Evolutionary conservation across 2,329 filamentous ascomycete genomes (phyloP), one percentile per base, ranked within the genome.

Genomic region (Colletotrichum eleusines): DNA sequence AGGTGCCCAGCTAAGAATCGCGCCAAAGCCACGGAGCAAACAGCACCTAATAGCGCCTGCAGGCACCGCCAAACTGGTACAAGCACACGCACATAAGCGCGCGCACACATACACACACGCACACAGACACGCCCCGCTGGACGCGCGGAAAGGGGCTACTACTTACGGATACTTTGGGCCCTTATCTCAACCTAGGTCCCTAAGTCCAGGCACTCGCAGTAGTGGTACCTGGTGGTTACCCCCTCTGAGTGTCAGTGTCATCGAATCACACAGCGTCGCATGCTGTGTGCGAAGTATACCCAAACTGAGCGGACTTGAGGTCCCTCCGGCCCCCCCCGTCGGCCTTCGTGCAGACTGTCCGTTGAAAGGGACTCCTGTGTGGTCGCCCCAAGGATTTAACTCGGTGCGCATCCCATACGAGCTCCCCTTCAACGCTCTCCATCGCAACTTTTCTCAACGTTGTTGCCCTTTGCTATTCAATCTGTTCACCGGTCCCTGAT

Each of bases 401-500:
- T 71, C 68, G 64, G 68, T 20, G 46, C 58, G 53, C 63, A 50
- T 71, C 68, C 68, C 68, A 63, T 64, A 46, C 40, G 53, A 68
- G 58, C 26, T 40, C 51, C 68, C 68, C 64, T 59, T 59, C 51
- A 46, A 62, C 68, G 40, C 40, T 28, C 40, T 33, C 28, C 46
- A 42, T 66, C 31, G 35, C 33, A 51, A 53, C 35, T 12, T 48
- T 48, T 14, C 9, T 31, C 46, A 54, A 70, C 31, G 68, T 71
- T 68, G 68, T 63, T 79, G 54, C 78, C 78, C 18, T 80, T 80
- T 59, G 77, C 75, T 26, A 63, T 79, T 63, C 76, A 75, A 69
- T 80, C 78, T 71, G 74, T 79, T 68, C 76, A 80, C 78, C 77
- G 77, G 75, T 77, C 76, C 69, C 77, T 81, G 72, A 75, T 80